Base-by-base conservation (phyloP, 1,284 basidiomycete genomes). In the Singerocomus rubriflavus region DNA sequence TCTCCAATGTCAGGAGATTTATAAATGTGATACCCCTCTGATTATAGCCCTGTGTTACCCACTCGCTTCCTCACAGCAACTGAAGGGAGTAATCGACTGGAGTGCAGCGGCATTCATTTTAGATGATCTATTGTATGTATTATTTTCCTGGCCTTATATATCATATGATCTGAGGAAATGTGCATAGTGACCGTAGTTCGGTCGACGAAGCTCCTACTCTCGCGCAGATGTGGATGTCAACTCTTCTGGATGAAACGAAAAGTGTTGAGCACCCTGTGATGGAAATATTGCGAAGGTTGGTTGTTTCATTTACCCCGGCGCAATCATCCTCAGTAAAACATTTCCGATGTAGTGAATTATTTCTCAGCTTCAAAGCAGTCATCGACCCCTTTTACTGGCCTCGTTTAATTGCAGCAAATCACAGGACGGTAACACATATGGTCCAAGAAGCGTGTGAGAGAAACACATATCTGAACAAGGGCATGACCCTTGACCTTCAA, bases 1-100 rank as follows among this genome's bases (percentile, higher is more conserved):
- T 30, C 11, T 7, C 5, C 29, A 5, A 7, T 30, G 11, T 30
- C 29, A 30, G 29, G 11, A 30, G 29, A 30, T 30, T 30, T 11
- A 11, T 11, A 7, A 30, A 30, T 30, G 29, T 7, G 29, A 30
- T 11, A 30, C 1, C 8, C 46, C 55, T 2, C 34, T 65, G 2
- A 29, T 52, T 2, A 48, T 34, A 17, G 11, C 43, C 12, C 2
- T 59, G 6, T 43, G 42, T 11, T 64, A 39, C 31, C 61, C 61
- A 5, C 39, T 53, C 13, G 57, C 61, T 31, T 57, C 53, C 44
- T 14, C 4, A 29, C 26, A 55, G 27, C 58, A 59, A 26, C 26
- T 61, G 44, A 50, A 46, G 25, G 52, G 36, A 25, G 63, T 62
- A 31, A 37, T 59, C 14, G 43, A 52, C 26, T 62, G 53, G 33